Evolutionary conservation across 2,329 filamentous ascomycete genomes (phyloP).

Genomic region (Paraconiothyrium brasiliense): DNA sequence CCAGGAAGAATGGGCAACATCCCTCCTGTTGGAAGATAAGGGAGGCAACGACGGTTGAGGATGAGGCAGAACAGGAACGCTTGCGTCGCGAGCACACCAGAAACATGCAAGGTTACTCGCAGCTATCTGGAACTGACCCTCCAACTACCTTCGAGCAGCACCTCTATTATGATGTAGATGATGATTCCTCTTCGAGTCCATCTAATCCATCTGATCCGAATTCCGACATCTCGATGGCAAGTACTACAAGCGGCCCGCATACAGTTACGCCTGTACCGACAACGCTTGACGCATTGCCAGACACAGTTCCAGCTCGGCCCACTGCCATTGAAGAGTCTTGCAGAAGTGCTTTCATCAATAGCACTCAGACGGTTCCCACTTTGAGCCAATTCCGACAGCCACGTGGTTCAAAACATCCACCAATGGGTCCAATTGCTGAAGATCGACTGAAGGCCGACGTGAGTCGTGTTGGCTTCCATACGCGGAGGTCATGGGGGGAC

Average conservation of each 20-base stretch:
- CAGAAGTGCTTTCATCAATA: conserved; percentile 54
- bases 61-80: conserved; percentile 43
- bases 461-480: conserved; percentile 18
- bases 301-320: conserved; percentile 16
- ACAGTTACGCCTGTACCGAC: conserved; percentile 27
- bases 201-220: conserved; percentile 29
- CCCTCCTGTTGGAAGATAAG: conserved; percentile 40
- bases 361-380: conserved; percentile 52
- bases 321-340: conserved; percentile 43
- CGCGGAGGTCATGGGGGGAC: conserved; percentile 45
- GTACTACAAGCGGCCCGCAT: conserved; percentile 30
- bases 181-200: conserved; percentile 23
- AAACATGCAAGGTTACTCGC: conserved; percentile 31
- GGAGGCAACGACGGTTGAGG: conserved; percentile 31
- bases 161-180: conserved; percentile 25
- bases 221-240: conserved; percentile 31
- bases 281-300: conserved; percentile 17
- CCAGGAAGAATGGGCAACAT: conserved; percentile 39
- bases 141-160: conserved; percentile 36
- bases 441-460: conserved; percentile 39
- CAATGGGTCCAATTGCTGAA: conserved; percentile 23
- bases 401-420: conserved; percentile 15
- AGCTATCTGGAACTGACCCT: conserved; percentile 26
- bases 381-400: conserved; percentile 30
- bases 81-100: conserved; percentile 52